Percentiles rank a stretch among this genome's conserved stretches.
Conservation (phyloP, 495 filamentous ascomycete genomes). For the Emericellopsis terricola region DNA sequence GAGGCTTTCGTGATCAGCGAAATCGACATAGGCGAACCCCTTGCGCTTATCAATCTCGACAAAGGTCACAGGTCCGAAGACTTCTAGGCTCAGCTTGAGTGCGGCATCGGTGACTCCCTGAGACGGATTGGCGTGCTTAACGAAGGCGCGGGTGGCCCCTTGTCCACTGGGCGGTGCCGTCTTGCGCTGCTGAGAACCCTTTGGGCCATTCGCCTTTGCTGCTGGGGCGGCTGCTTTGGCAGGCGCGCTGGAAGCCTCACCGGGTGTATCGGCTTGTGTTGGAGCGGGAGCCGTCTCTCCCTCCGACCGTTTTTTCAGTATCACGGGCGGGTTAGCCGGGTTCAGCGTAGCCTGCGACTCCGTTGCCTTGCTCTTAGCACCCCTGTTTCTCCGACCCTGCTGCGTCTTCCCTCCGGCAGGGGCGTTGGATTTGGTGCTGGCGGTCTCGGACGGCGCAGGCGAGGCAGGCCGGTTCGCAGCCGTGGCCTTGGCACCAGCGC, state of each 20-base stretch:
- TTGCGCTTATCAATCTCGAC: conserved; percentile 88
- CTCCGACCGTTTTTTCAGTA: conserved; percentile 22
- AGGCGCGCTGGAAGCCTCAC: conserved; percentile 4
- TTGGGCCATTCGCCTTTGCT: conserved; percentile 6
- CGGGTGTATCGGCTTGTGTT: conserved; percentile 1
- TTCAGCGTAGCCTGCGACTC: neutral
- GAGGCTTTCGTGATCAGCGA: conserved; percentile 49
- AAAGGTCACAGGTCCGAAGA: conserved; percentile 50
- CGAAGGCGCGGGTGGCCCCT: conserved; percentile 63
- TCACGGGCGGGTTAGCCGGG: conserved; percentile 14
- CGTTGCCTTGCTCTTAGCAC: conserved; percentile 5
- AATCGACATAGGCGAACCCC: conserved; percentile 82
- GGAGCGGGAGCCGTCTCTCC: conserved; percentile 4
- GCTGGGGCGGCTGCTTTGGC: conserved; percentile 8
- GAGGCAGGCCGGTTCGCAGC: conserved; percentile 15
- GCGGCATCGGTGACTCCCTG: conserved; percentile 75
- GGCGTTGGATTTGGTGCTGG: conserved; percentile 4
- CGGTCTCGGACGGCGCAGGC: neutral
- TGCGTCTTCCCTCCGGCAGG: too few species aligned
- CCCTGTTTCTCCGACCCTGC: conserved; percentile 10
- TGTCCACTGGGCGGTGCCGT: conserved; percentile 16
- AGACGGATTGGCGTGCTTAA: conserved; percentile 83
- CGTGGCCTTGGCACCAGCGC: conserved; percentile 8
- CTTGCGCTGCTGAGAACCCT: conserved; percentile 10
- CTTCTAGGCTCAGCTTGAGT: conserved; percentile 50